Evolutionary conservation across 257 asterid species (phyloP), one percentile per base, ranked within the genome.

Genomic region (Petunia secreta): DNA sequence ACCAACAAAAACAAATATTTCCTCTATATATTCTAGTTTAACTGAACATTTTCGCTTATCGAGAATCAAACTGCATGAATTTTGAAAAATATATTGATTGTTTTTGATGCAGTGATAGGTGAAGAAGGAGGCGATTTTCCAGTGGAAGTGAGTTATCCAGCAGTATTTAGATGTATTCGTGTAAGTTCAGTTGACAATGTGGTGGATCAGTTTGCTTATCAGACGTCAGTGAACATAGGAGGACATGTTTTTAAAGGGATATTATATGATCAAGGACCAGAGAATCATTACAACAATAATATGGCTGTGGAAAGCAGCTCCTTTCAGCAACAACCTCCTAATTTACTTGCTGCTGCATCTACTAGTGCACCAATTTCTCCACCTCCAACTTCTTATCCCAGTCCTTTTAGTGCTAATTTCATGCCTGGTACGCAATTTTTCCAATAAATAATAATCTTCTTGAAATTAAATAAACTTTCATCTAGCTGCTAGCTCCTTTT

Each of bases 221-320:
- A 91, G 81, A 88, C 98, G 54, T 88, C 96, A 5, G 92, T 92
- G 76, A 91, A 86, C 84, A 91, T 93, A 40, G 93, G 88, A 8
- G 96, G 98, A 13, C 97, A 87, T 68, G 79, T 89, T 8, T 93
- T 93, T 83, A 89, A 92, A 2, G 98, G 98, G 0, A 85, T 93
- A n/a, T 87, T 93, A 48, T 93, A 91, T 63, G 97, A 93, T 78
- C 97, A 93, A 63, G 97, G 98, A 0, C 82, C 85, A 0, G 87
- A 78, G 5, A 78, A 43, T 66, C 83, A 84, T 75, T 83, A 77
- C 60, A 57, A 37, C 54, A n/a, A 64, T 5, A 64, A 48, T n/a
- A 73, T 65, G 44, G 69, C 88, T 62, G 93, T 90, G 59, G 91
- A 89, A 77, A 85, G 85, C 84, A 77, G 88, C 14, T 86, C 89